Evolutionary conservation across 179 eudicot species (phyloP).

Genomic region (Actinidia polygama): DNA sequence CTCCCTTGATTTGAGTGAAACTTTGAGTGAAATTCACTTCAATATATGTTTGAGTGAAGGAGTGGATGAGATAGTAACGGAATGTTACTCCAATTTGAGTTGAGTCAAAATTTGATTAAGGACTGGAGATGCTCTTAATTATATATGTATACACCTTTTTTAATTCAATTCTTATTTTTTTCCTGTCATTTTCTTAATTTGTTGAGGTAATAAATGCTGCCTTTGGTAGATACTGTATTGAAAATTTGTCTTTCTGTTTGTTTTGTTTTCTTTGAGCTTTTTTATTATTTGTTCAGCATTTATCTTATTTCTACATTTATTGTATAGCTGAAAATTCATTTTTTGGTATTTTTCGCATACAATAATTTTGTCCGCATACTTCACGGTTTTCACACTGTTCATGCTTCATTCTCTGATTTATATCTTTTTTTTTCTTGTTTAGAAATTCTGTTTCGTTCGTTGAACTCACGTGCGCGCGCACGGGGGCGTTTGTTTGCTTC

Average conservation of each 20-base stretch:
- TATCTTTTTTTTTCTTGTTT: neutral
- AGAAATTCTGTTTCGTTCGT: neutral
- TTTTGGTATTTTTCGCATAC: no score
- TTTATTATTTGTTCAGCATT: neutral
- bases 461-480: neutral
- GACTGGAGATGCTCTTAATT: no score
- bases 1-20: no score
- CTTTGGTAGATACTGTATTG: neutral
- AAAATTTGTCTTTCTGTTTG: neutral
- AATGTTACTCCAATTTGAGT: no score
- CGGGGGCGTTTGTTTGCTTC: no score
- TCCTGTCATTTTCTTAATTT: neutral
- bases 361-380: neutral
- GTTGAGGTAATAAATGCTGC: constrained; percentile 6
- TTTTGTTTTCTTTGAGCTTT: neutral
- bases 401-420: neutral
- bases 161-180: neutral
- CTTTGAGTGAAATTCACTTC: no score
- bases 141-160: no score
- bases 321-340: no score
- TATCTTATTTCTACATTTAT: no score
- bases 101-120: no score
- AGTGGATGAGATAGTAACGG: no score
- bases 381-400: constrained; percentile 20
- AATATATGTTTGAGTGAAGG: no score